Evolutionary conservation across 2,329 filamentous ascomycete genomes (phyloP), one percentile per base, ranked within the genome.

Genomic region (Xenosphaeropsis pyriputrescens): DNA sequence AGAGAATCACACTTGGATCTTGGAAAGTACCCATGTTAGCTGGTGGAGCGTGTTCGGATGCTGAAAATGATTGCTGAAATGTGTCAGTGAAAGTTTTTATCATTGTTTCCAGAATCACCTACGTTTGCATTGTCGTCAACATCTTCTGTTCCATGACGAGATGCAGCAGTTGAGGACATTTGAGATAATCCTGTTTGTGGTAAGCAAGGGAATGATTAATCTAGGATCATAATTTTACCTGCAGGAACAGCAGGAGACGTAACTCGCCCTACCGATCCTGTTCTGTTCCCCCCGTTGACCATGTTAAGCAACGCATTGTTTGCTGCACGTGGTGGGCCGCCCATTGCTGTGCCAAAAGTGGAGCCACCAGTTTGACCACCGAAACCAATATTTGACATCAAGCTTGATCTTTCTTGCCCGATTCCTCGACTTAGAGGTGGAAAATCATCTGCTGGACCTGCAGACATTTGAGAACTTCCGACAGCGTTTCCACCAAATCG

Each of bases 301-400:
- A 73, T 75, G 49, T 75, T 79, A 34, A 79, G 56, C 30, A 79
- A 59, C 7, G 74, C 74, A 49, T 79, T 79, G 11, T 68, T 72
- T 39, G 71, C 61, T 40, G 58, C 64, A 31, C 57, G 55, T 39
- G 62, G 62, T 6, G 22, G 22, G 22, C 22, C 22, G 12, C 22
- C 22, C 8, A 26, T 6, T 26, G 30, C 9, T 37, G 61, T 31
- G 53, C 50, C 32, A 57, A 53, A 41, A 31, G 40, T 40, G 14
- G 52, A 48, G 12, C 49, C 35, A 19, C 26, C 14, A 5, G n/a
- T 13, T 15, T 22, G 16, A 37, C 18, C 38, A 13, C 32, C 49
- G 44, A 56, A 56, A n/a, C 50, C 49, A n/a, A 61, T 45, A 4
- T 58, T 53, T 17, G 67, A 66, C 60, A 75, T 67, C 38, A 75